Conservation (phyloP, 2,329 filamentous ascomycete species). For the Chaetomium sp. region DNA sequence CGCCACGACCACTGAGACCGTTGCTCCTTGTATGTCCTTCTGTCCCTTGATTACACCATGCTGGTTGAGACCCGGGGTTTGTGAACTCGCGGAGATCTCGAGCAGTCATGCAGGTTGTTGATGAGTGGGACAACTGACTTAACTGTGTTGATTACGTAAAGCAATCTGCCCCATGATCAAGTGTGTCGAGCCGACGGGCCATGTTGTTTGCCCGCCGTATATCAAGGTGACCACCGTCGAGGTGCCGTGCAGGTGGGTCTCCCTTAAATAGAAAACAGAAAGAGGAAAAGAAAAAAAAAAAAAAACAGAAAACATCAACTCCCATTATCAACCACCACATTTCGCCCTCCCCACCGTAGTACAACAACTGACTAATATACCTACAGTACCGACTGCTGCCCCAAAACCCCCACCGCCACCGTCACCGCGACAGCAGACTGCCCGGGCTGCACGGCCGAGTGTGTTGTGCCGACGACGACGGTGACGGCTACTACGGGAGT, state of each 20-base stretch:
- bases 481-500: conserved; percentile 19
- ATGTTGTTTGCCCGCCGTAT: conserved; percentile 26
- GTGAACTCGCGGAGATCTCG: no score
- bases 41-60: neutral
- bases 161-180: neutral
- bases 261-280: neutral
- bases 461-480: conserved; percentile 22
- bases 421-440: conserved; percentile 18
- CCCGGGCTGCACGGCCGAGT: conserved; percentile 24
- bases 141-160: neutral
- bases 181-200: conserved; percentile 16
- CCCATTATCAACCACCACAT: no score
- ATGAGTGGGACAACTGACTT: neutral
- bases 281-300: neutral
- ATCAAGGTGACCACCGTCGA: conserved; percentile 29
- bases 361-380: no score
- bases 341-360: no score
- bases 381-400: conserved; percentile 34
- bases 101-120: no score
- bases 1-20: conserved; percentile 18
- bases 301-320: no score
- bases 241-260: conserved; percentile 29
- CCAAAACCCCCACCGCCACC: conserved; percentile 28
- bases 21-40: conserved; percentile 7
- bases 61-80: neutral